Percentiles rank a stretch among this genome's conserved stretches.
phyloP scores from a whole-genome alignment of 1,284 basidiomycete genomes.

The Chalciporus sp. region DNA sequence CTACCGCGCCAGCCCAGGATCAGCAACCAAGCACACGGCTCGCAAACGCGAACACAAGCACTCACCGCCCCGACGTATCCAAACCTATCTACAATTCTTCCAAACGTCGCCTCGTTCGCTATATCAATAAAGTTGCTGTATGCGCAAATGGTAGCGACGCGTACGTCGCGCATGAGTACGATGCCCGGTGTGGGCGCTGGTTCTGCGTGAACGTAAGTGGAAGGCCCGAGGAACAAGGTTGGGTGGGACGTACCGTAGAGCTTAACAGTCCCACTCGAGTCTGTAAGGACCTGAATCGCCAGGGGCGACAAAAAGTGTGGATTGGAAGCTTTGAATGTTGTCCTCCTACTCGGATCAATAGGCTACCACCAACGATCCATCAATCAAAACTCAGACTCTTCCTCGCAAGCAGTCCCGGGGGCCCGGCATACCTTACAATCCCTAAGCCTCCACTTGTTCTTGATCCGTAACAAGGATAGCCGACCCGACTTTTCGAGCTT shows the following conservation, averaged over 20 bases:
- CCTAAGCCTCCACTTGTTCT: conserved; percentile 25
- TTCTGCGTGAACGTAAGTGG: conserved; percentile 13
- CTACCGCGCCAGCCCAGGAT: neutral
- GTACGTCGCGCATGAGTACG: conserved; percentile 23
- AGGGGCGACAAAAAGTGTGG: conserved; percentile 30
- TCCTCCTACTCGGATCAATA: conserved; percentile 29
- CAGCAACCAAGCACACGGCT: neutral
- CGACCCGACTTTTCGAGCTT: conserved; percentile 24
- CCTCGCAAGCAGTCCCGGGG: too few relatives aligned
- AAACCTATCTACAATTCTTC: conserved; percentile 24
- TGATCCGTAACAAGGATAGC: conserved; percentile 20
- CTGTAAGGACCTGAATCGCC: conserved; percentile 31
- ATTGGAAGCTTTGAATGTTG: conserved; percentile 25
- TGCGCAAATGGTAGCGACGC: conserved; percentile 25
- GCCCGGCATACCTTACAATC: conserved; percentile 20
- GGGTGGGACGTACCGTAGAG: conserved; percentile 27
- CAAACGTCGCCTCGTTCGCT: conserved; percentile 26
- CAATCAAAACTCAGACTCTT: too few relatives aligned
- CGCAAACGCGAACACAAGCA: neutral
- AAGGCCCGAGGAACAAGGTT: too few relatives aligned
- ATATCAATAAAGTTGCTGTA: conserved; percentile 15
- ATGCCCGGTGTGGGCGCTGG: conserved; percentile 31
- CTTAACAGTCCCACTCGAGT: conserved; percentile 30
- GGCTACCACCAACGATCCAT: conserved; percentile 14
- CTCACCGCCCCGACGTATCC: conserved; percentile 23